Percentiles rank a stretch among this genome's conserved stretches.
Evolutionary conservation across 768 basidiomycete genomes (phyloP).

Genomic region (Agrocybe praecox): DNA sequence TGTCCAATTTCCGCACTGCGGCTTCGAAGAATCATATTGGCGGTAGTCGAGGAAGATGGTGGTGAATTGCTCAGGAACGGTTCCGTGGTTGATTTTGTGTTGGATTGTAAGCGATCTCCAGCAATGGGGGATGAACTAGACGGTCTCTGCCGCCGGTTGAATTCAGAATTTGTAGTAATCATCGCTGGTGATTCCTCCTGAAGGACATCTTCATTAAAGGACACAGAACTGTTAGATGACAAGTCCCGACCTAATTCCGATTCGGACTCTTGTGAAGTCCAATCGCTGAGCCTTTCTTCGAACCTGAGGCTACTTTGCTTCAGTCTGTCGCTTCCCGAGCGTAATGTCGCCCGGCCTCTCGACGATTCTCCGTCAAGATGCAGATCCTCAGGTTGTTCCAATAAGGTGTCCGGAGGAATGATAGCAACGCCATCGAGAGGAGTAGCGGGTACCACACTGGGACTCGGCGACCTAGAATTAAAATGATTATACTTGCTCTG

Average conservation of each 20-base stretch:
- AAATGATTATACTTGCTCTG: constrained; percentile 23
- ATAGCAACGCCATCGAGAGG: constrained; percentile 36
- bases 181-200: neutral
- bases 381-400: constrained; percentile 29
- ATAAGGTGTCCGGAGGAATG: constrained; percentile 11
- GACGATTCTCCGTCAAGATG: constrained; percentile 19
- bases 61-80: constrained; percentile 10
- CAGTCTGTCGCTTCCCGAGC: neutral
- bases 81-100: constrained; percentile 1
- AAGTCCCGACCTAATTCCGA: neutral
- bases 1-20: constrained; percentile 11
- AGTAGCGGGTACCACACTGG: constrained; percentile 46
- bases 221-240: neutral
- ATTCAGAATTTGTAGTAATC: neutral
- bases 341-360: constrained; percentile 4
- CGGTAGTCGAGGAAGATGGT: neutral
- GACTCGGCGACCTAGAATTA: constrained; percentile 49
- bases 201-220: neutral
- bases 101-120: constrained; percentile 3
- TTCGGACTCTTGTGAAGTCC: neutral
- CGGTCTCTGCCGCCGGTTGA: constrained; percentile 12
- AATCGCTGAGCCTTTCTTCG: constrained; percentile 2
- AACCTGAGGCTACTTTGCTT: neutral
- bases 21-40: constrained; percentile 10
- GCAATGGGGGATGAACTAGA: constrained; percentile 17